phyloP scores from a whole-genome alignment of 2,329 filamentous ascomycete species.

The Whalleya microplaca region DNA sequence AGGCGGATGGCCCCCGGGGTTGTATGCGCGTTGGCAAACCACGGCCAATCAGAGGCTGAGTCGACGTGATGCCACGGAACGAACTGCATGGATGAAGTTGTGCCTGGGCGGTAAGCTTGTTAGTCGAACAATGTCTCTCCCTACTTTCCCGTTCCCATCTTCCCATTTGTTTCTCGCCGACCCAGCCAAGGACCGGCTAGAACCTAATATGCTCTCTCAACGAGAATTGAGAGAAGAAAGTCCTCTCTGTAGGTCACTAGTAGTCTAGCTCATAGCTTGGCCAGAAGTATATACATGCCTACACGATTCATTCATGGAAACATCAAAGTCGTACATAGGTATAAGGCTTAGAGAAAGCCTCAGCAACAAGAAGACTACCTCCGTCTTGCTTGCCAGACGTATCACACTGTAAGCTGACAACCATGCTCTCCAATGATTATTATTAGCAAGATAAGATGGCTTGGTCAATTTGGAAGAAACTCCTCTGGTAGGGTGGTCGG shows the following conservation, averaged over 20 bases:
- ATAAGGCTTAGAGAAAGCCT: no score
- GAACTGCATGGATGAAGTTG: constrained; percentile 42
- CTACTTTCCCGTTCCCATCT: not conserved
- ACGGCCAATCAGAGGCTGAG: constrained; percentile 43
- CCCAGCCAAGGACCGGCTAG: not conserved
- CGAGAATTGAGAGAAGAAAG: no score
- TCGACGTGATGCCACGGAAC: constrained; percentile 45
- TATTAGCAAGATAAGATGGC: constrained; percentile 8
- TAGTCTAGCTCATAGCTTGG: not conserved
- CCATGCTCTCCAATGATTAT: constrained; percentile 1
- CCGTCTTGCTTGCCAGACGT: not conserved
- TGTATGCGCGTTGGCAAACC: constrained; percentile 28
- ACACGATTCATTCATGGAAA: no score
- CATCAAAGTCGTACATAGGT: not conserved
- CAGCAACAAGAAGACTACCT: not conserved
- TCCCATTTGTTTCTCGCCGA: not conserved
- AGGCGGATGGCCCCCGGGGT: constrained; percentile 32
- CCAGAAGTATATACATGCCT: not conserved
- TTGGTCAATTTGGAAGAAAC: constrained; percentile 24
- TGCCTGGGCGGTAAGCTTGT: constrained; percentile 48
- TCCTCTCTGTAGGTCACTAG: not conserved
- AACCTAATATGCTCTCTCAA: no score
- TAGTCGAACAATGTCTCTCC: not conserved
- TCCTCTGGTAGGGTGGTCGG: constrained; percentile 21
- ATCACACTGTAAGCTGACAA: constrained; percentile 13